These are phyloP conservation scores for Candida nanaspora DNA, from an alignment of 805 yeast genomes.

Conservation along the genomic window DNA sequence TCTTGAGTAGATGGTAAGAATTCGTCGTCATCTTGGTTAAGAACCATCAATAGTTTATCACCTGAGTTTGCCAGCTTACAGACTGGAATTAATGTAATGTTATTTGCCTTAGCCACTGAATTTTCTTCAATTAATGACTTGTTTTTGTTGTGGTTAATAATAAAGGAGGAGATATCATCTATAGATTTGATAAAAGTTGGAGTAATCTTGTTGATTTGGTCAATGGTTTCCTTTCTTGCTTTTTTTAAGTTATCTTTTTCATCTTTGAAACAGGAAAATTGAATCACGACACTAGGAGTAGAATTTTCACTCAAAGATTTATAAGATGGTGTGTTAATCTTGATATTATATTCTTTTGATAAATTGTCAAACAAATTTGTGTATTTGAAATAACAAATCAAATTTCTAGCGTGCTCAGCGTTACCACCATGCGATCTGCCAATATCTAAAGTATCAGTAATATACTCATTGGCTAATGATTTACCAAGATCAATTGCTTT, in stretches of 20 bases:
- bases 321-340: conserved; percentile 40
- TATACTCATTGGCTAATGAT: conserved; percentile 48
- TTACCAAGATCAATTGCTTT: conserved; percentile 61
- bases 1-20: conserved; percentile 67
- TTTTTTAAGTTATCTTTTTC: conserved; percentile 40
- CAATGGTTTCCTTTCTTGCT: conserved; percentile 68
- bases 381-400: conserved; percentile 59
- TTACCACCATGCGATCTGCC: conserved; percentile 86
- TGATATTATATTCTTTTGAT: conserved; percentile 34
- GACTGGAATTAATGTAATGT: conserved; percentile 54
- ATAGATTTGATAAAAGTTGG: conserved; percentile 58
- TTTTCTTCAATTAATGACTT: conserved; percentile 30
- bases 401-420: conserved; percentile 63
- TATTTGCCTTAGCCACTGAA: conserved; percentile 34
- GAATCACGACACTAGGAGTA: conserved; percentile 43
- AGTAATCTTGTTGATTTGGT: conserved; percentile 61
- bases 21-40: conserved; percentile 48
- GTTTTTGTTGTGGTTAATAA: conserved; percentile 24
- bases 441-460: conserved; percentile 68
- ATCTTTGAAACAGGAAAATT: conserved; percentile 48
- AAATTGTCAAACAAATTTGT: conserved; percentile 40
- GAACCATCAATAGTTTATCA: conserved; percentile 47
- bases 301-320: conserved; percentile 34
- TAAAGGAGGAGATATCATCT: conserved; percentile 60
- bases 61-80: conserved; percentile 40